A percentile compares a stretch with the other conserved stretches of the same genome.
phyloP scores from a whole-genome alignment of 2,329 filamentous ascomycete genomes.

The Fusarium stilboides region DNA sequence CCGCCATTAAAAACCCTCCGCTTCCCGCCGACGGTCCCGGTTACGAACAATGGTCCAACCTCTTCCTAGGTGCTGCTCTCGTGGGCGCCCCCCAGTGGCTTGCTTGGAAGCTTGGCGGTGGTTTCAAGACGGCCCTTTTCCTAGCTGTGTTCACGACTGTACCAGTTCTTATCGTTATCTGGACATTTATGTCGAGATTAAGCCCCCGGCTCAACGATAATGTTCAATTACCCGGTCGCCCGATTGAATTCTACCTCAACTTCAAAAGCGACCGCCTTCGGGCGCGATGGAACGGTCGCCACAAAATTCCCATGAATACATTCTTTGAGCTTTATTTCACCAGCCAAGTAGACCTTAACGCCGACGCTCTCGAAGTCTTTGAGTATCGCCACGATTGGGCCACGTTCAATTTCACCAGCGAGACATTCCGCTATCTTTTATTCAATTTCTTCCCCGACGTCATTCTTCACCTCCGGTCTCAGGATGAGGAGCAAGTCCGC shows the following conservation, averaged over 20 bases:
- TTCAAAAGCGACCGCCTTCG: slow-evolving; percentile 74
- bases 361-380: slow-evolving; percentile 85
- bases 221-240: slow-evolving; percentile 83
- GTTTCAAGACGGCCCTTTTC: slow-evolving; percentile 89
- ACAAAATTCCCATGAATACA: slow-evolving; percentile 87
- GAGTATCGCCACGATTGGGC: slow-evolving; percentile 97
- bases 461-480: slow-evolving; percentile 88
- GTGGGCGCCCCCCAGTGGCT: slow-evolving; percentile 81
- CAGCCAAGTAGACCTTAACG: slow-evolving; percentile 91
- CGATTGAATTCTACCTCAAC: slow-evolving; percentile 87
- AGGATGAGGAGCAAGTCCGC: slow-evolving; percentile 96
- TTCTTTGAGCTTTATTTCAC: slow-evolving; percentile 98
- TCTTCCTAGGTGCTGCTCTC: slow-evolving; percentile 77
- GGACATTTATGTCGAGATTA: slow-evolving; percentile 82
- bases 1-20: slow-evolving; percentile 91
- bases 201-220: slow-evolving; percentile 93
- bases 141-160: slow-evolving; percentile 81
- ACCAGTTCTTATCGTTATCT: slow-evolving; percentile 84
- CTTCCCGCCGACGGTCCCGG: slow-evolving; percentile 88
- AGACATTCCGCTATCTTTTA: slow-evolving; percentile 86
- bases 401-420: slow-evolving; percentile 87
- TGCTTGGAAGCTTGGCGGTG: slow-evolving; percentile 84
- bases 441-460: slow-evolving; percentile 87
- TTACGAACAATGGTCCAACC: slow-evolving; percentile 87
- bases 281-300: slow-evolving; percentile 78